phyloP scores from a whole-genome alignment of 129 eudicot species.

The Chrysanthemum makinoi region DNA sequence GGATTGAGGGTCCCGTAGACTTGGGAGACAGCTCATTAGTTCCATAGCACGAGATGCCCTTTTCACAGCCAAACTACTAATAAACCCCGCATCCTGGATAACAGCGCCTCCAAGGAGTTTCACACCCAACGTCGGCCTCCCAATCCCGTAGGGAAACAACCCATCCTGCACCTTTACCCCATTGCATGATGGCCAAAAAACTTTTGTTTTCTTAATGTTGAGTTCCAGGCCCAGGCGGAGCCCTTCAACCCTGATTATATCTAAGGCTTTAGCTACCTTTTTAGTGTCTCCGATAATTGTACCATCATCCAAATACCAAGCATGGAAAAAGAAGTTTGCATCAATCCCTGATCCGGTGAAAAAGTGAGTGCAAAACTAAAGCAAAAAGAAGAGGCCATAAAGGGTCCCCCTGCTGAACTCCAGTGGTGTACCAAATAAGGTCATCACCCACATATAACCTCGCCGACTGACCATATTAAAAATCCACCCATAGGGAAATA shows the following conservation, averaged over 20 bases:
- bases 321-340: not conserved
- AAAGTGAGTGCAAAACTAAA: no score
- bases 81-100: not conserved
- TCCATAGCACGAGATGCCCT: not conserved
- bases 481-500: no score
- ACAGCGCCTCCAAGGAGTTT: not conserved
- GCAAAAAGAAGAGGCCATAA: no score
- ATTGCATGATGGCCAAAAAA: not conserved
- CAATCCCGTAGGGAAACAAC: not conserved
- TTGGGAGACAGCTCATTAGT: not conserved
- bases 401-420: no score
- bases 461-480: no score
- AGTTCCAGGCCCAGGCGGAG: not conserved
- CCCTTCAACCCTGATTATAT: not conserved
- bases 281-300: not conserved
- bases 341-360: no score
- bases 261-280: not conserved
- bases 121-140: not conserved
- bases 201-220: not conserved
- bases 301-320: constrained; percentile 11
- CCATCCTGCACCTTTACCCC: not conserved
- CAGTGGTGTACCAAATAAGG: no score
- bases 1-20: no score
- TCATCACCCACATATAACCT: no score
- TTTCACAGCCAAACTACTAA: not conserved